Evolutionary conservation across 2,329 filamentous ascomycete species (phyloP).

Genomic region (Cercospora nicotianae): DNA sequence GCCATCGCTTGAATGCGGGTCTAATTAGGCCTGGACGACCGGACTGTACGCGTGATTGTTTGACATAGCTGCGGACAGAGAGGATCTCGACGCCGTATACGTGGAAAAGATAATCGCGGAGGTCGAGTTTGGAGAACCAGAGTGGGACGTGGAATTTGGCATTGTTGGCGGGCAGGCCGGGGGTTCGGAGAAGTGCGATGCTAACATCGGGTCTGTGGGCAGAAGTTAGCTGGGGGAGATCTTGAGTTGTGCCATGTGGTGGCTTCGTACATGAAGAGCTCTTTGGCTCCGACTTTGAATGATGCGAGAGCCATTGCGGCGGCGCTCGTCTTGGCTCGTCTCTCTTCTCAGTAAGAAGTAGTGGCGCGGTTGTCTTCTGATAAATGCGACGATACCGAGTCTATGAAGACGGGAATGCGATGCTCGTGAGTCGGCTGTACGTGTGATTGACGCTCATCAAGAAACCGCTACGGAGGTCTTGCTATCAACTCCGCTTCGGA

Average conservation of each 20-base stretch:
- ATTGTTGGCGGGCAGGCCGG: conserved; percentile 71
- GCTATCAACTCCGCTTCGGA: neutral
- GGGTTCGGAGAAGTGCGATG: conserved; percentile 74
- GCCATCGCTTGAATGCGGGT: conserved; percentile 53
- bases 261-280: conserved; percentile 39
- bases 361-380: neutral
- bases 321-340: neutral
- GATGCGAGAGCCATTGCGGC: conserved; percentile 22
- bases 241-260: neutral
- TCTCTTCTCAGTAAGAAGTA: neutral
- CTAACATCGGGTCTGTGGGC: conserved; percentile 71
- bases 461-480: neutral
- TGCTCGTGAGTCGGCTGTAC: neutral
- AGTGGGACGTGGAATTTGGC: conserved; percentile 90
- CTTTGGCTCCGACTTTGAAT: conserved; percentile 39
- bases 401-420: neutral
- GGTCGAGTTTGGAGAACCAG: conserved; percentile 91
- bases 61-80: conserved; percentile 76
- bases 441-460: neutral
- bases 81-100: conserved; percentile 74
- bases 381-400: neutral
- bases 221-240: conserved; percentile 9
- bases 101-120: conserved; percentile 91
- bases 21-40: conserved; percentile 38
- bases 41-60: conserved; percentile 64